Base-by-base conservation (phyloP, 352 stramenopile species). In the Hyaloperonospora arabidopsidis region DNA sequence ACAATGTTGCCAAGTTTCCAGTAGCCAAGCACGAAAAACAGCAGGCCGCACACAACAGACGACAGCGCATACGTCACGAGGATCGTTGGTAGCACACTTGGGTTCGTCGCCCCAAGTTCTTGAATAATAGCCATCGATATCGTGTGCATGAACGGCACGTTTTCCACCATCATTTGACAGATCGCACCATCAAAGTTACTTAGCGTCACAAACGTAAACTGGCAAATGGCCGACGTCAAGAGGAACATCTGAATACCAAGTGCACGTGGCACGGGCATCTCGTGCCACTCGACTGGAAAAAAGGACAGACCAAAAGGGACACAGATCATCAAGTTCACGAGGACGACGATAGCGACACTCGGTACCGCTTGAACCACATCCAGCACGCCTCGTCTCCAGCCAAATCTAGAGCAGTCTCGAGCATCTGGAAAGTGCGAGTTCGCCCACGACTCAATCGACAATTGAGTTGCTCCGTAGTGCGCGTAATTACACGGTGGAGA, bases 111-210 rank as follows among this genome's bases (percentile, higher is more conserved):
- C 11, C 86, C 90, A 28, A 96, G 65, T 45, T 93, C 70, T 38
- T 87, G 67, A 59, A 97, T 93, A 59, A 93, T 89, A 14, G 73
- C 67, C 34, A 89, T 70, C 14, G 87, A 84, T 28, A 98, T 72
- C 7, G 83, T 86, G 66, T 97, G 87, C 76, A 93, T 95, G 69
- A 98, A 98, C 19, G 94, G 94, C 46, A 97, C 86, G 63, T 97
- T 97, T 65, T 98, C 94, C 32, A 97, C 88, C 92, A 98, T 97
- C 83, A 97, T 96, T 63, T 87, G 84, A 53, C 76, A 77, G 49
- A 91, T 81, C 0, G 76, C 60, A 10, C 80, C 74, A 45, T 87
- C 73, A 45, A 91, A 91, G 18, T 79, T 84, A 58, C 80, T 91
- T 44, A 70, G 78, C 45, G 65, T 65, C 17, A 88, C 80, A 54